A percentile compares a stretch with the other conserved stretches of the same genome.
phyloP scores from a whole-genome alignment of 2,329 filamentous ascomycete species.

The Pyrenochaeta sp. region DNA sequence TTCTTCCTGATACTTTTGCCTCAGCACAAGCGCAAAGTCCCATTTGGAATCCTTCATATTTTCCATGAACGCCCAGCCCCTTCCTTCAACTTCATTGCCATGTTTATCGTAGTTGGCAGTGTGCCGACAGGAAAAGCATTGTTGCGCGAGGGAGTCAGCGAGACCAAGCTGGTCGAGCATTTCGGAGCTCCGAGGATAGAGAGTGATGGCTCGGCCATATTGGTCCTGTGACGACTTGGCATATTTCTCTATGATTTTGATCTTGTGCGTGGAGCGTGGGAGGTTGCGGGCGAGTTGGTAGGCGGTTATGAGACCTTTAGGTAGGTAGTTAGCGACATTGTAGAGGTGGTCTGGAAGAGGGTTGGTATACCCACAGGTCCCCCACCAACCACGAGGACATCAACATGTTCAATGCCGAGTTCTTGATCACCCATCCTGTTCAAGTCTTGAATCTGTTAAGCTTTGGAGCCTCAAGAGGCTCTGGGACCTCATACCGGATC shows the following conservation, averaged over 20 bases:
- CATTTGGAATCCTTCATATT: slow-evolving; percentile 61
- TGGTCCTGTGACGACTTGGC: slow-evolving; percentile 59
- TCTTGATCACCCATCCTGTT: slow-evolving; percentile 17
- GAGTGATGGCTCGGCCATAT: slow-evolving; percentile 64
- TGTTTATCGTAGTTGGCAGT: slow-evolving; percentile 59
- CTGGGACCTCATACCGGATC: not conserved
- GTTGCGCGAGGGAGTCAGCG: slow-evolving; percentile 59
- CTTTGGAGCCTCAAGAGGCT: not conserved
- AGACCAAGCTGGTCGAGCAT: slow-evolving; percentile 63
- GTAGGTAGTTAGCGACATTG: slow-evolving; percentile 2
- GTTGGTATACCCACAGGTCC: slow-evolving; percentile 54
- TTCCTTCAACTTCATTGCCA: slow-evolving; percentile 56
- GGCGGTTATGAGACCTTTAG: slow-evolving; percentile 43
- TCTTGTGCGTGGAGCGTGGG: slow-evolving; percentile 47
- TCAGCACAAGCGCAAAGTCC: slow-evolving; percentile 62
- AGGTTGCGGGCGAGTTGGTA: slow-evolving; percentile 58
- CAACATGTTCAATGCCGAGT: slow-evolving; percentile 20
- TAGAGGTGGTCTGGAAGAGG: not conserved
- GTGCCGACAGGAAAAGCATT: slow-evolving; percentile 61
- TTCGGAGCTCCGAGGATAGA: slow-evolving; percentile 62
- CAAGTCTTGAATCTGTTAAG: not conserved
- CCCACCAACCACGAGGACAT: slow-evolving; percentile 44
- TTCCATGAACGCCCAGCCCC: slow-evolving; percentile 64
- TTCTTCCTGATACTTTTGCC: slow-evolving; percentile 65
- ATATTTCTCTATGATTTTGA: slow-evolving; percentile 61